A percentile compares a stretch with the other conserved stretches of the same genome.
Conservation (phyloP, 176 grass and related monocot genomes). For the Carex littledalei region DNA sequence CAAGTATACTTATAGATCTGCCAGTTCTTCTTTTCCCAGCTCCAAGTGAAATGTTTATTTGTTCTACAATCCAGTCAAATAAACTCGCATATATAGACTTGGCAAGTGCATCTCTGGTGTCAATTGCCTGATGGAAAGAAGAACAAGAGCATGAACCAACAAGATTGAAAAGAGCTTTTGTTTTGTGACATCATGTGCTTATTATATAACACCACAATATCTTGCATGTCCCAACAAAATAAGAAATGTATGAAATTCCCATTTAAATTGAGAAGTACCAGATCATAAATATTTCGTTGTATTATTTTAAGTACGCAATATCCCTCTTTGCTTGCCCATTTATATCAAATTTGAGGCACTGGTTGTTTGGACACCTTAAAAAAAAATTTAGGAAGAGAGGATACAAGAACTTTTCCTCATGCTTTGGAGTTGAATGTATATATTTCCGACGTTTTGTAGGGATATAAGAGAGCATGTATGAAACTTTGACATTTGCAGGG, state of each 20-base stretch:
- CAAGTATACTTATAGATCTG: conserved; percentile 98
- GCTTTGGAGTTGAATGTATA: background rate
- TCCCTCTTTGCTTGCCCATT: background rate
- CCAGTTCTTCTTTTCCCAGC: conserved; percentile 75
- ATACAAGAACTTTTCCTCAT: background rate
- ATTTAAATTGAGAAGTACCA: background rate
- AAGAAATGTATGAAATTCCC: background rate
- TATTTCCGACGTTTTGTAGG: background rate
- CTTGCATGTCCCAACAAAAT: background rate
- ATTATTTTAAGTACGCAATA: background rate
- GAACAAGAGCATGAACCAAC: conserved; percentile 12
- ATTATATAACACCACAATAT: background rate
- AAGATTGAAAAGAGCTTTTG: background rate
- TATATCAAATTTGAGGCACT: background rate
- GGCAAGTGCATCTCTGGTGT: conserved; percentile 85
- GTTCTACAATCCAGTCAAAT: conserved; percentile 94
- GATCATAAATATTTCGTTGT: background rate
- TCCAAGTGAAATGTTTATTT: conserved; percentile 94
- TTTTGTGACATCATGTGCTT: background rate
- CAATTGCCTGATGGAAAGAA: conserved; percentile 67
- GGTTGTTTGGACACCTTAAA: background rate
- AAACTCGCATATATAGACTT: conserved; percentile 94
- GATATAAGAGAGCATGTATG: background rate
- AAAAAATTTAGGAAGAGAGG: background rate
- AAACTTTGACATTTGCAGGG: background rate